A percentile compares a stretch with the other conserved stretches of the same genome.
phyloP scores from a whole-genome alignment of 768 basidiomycete genomes.

The Suillus sp. region DNA sequence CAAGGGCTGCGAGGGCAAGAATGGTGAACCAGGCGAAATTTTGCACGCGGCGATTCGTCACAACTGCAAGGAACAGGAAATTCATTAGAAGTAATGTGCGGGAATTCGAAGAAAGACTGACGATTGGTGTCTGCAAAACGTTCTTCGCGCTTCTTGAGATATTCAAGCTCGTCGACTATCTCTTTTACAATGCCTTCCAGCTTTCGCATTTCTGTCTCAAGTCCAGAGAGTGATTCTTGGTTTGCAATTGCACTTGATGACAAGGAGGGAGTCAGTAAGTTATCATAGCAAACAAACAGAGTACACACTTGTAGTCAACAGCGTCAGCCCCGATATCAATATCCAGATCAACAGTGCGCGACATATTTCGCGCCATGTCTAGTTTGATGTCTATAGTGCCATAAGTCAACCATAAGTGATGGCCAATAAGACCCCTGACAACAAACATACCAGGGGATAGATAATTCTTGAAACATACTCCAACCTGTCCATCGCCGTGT shows the following conservation, averaged over 20 bases:
- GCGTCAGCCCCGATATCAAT: constrained; percentile 98
- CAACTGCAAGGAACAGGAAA: constrained; percentile 52
- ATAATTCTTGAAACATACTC: constrained; percentile 90
- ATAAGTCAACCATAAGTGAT: neutral
- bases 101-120: constrained; percentile 42
- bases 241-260: constrained; percentile 88
- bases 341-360: constrained; percentile 85
- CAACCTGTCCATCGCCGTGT: constrained; percentile 91
- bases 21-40: constrained; percentile 92
- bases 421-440: neutral
- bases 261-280: constrained; percentile 13
- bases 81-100: neutral
- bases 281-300: neutral
- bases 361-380: constrained; percentile 50
- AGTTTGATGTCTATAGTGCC: constrained; percentile 44
- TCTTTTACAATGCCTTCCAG: constrained; percentile 94
- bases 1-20: constrained; percentile 56
- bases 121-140: constrained; percentile 87
- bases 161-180: constrained; percentile 90
- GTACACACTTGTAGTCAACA: constrained; percentile 93
- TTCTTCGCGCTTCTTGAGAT: constrained; percentile 88
- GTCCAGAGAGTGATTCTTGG: constrained; percentile 91
- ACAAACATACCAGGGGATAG: constrained; percentile 67
- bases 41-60: constrained; percentile 89
- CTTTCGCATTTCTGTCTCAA: constrained; percentile 99